Percentiles rank a stretch among this genome's conserved stretches.
Evolutionary conservation across 805 yeast genomes (phyloP).

Genomic region (Yarrowia sp.): DNA sequence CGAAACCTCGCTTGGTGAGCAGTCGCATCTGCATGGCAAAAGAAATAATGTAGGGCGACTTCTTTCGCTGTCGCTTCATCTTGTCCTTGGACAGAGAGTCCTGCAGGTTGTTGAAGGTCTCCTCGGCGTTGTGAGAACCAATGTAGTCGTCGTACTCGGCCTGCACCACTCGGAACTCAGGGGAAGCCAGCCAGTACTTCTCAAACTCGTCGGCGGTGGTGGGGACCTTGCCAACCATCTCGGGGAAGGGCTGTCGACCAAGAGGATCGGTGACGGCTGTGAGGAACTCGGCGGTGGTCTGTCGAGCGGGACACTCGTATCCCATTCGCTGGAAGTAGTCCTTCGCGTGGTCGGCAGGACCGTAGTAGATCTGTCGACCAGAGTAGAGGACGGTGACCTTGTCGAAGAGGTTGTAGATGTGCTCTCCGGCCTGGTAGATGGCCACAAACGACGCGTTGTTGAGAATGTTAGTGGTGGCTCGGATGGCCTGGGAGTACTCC

Average conservation of each 20-base stretch:
- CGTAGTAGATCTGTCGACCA: slow-evolving; percentile 70
- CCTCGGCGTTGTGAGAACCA: slow-evolving; percentile 46
- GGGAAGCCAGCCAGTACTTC: slow-evolving; percentile 62
- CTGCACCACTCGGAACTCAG: slow-evolving; percentile 54
- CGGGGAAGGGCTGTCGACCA: slow-evolving; percentile 60
- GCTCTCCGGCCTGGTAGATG: slow-evolving; percentile 72
- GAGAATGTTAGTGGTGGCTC: slow-evolving; percentile 63
- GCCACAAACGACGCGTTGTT: slow-evolving; percentile 69
- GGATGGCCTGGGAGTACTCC: slow-evolving; percentile 71
- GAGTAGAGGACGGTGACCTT: slow-evolving; percentile 65
- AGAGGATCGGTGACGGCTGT: slow-evolving; percentile 73
- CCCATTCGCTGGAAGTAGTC: slow-evolving; percentile 70
- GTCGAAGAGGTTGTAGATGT: slow-evolving; percentile 68
- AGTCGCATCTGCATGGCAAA: slow-evolving; percentile 59
- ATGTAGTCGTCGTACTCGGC: slow-evolving; percentile 58
- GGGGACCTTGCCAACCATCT: slow-evolving; percentile 63
- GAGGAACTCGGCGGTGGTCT: slow-evolving; percentile 73
- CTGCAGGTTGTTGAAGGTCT: slow-evolving; percentile 51
- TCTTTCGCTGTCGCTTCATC: slow-evolving; percentile 51
- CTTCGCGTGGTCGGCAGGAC: slow-evolving; percentile 63
- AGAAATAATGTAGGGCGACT: slow-evolving; percentile 56
- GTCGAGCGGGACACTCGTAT: slow-evolving; percentile 66
- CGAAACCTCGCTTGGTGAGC: slow-evolving; percentile 60
- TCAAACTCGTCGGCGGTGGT: slow-evolving; percentile 68
- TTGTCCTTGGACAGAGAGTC: slow-evolving; percentile 53